Conservation (phyloP, 2,329 filamentous ascomycete species). For the Mycosphaerelloides madeirae region DNA sequence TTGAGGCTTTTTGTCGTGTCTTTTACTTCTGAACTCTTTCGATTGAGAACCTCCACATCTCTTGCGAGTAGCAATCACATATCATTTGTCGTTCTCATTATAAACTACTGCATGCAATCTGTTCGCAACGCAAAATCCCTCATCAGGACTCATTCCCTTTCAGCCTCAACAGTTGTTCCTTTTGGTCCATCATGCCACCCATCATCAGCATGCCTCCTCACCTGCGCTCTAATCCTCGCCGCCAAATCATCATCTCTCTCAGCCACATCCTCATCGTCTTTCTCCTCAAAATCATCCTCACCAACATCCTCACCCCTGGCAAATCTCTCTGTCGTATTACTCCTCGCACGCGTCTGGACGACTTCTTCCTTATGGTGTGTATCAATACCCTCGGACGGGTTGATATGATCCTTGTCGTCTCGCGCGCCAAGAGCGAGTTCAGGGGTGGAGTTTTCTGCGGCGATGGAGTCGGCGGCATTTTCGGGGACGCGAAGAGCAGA, state of each 20-base stretch:
- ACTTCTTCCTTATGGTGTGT: background rate
- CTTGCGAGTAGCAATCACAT: no score
- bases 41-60: no score
- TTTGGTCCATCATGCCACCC: background rate
- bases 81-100: no score
- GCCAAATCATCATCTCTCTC: slow-evolving; percentile 2
- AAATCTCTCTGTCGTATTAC: slow-evolving; percentile 2
- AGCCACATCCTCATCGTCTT: background rate
- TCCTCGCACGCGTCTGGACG: background rate
- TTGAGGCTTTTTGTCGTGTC: no score
- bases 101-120: no score
- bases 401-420: slow-evolving; percentile 4
- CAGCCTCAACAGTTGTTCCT: background rate
- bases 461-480: slow-evolving; percentile 9
- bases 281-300: slow-evolving; percentile 10
- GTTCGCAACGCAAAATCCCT: no score
- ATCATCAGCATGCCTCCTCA: slow-evolving; percentile 2
- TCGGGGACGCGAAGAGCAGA: slow-evolving; percentile 11
- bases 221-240: slow-evolving; percentile 3
- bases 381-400: slow-evolving; percentile 5
- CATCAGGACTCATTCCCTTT: background rate
- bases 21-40: no score
- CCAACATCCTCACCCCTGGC: slow-evolving; percentile 7
- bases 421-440: slow-evolving; percentile 8
- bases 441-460: slow-evolving; percentile 11